phyloP scores from a whole-genome alignment of 495 filamentous ascomycete species.

The Hypoxylon subgilvum region DNA sequence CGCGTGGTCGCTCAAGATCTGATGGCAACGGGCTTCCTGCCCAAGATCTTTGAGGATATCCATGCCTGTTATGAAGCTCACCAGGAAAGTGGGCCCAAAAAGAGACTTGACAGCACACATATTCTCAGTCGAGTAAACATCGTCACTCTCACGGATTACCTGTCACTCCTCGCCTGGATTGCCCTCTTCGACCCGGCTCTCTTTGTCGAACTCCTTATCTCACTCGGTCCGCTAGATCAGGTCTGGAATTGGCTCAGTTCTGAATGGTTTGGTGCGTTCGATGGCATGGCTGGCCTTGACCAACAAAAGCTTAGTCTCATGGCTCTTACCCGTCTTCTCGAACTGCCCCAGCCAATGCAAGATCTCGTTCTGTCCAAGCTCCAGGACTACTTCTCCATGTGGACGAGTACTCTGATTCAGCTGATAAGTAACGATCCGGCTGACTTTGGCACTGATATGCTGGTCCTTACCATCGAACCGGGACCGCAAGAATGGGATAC shows the following conservation, averaged over 20 bases:
- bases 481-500: constrained; percentile 72
- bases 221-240: constrained; percentile 51
- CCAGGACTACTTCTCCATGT: constrained; percentile 62
- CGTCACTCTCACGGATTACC: constrained; percentile 80
- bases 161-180: constrained; percentile 80
- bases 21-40: constrained; percentile 68
- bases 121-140: constrained; percentile 67
- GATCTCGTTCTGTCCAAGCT: constrained; percentile 52
- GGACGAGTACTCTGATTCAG: constrained; percentile 55
- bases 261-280: constrained; percentile 90
- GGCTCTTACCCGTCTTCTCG: constrained; percentile 79
- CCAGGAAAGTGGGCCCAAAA: constrained; percentile 77
- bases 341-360: constrained; percentile 61
- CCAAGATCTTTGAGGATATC: constrained; percentile 71
- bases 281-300: constrained; percentile 74
- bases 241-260: constrained; percentile 74
- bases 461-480: constrained; percentile 71
- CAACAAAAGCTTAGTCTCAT: constrained; percentile 83
- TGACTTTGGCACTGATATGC: constrained; percentile 44
- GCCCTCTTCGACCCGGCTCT: constrained; percentile 69
- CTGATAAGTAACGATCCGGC: constrained; percentile 37
- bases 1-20: constrained; percentile 70
- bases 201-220: constrained; percentile 64
- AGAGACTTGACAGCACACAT: too few relatives aligned
- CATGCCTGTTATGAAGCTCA: constrained; percentile 72